These are phyloP conservation scores for Alternaria ethzedia DNA, from an alignment of 2,329 filamentous ascomycete species.

Conservation along the genomic window DNA sequence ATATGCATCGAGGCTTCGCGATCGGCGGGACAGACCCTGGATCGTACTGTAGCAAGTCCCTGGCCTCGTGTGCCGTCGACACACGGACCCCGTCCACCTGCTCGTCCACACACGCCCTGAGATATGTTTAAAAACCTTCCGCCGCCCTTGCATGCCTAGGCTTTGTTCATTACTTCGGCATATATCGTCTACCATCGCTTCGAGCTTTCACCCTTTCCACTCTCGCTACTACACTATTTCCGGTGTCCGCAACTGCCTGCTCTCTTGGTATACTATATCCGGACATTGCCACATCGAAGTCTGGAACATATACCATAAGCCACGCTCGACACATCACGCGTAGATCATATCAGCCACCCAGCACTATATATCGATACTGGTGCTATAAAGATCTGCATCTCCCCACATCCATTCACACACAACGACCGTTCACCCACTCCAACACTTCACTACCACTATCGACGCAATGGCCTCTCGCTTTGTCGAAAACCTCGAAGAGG, in stretches of 20 bases:
- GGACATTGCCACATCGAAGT: conserved; percentile 11
- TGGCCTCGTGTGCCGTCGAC: conserved; percentile 9
- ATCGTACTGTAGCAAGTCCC: conserved; percentile 4
- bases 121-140: conserved; percentile 22
- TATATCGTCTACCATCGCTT: conserved; percentile 4
- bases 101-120: conserved; percentile 15
- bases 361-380: conserved; percentile 2
- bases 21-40: conserved; percentile 32
- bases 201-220: not conserved
- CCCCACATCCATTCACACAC: not conserved
- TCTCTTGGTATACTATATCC: conserved; percentile 2
- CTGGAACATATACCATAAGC: conserved; percentile 8
- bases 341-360: conserved; percentile 18
- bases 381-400: conserved; percentile 18
- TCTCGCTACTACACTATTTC: not conserved
- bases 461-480: conserved; percentile 47
- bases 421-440: not conserved
- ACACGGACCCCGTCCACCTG: conserved; percentile 27
- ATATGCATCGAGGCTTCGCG: conserved; percentile 33
- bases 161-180: conserved; percentile 6
- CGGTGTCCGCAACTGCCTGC: not conserved
- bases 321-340: not conserved
- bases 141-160: conserved; percentile 12
- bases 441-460: not conserved
- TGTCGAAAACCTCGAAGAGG: conserved; percentile 48